Base-by-base conservation (phyloP, 2,329 filamentous ascomycete species). In the Ilyonectria destructans region DNA sequence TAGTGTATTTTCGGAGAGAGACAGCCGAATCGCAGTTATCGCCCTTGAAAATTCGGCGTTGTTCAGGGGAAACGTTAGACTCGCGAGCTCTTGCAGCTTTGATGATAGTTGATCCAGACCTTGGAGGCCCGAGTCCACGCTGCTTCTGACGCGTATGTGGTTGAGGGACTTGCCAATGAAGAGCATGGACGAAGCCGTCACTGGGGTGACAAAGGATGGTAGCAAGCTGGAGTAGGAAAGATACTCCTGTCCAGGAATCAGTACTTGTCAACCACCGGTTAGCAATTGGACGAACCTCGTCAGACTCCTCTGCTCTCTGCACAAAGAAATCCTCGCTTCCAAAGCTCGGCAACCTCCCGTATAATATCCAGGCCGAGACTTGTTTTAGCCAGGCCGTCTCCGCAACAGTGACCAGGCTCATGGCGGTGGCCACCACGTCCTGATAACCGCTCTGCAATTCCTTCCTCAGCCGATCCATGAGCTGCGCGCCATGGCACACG, bases 331-430 rank as follows among this genome's bases (percentile, higher is more conserved):
- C 96, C n/a, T 89, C 87, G 6, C 87, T 88, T 3, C 94, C 94
- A 78, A 93, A 91, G 15, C 87, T 88, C 0, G 96, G 95, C 65
- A 97, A 82, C 58, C 92, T 90, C 6, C 96, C 96, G 79, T 97
- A 97, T 15, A 98, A 82, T 9, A 98, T 87, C 96, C 96, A 99
- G 29, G 93, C 93, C 4, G 94, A 93, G 12, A 97, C 87, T 77
- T 97, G 95, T 79, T 94, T 93, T 77, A 98, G 84, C 96, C 96
- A 99, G 9, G 95, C 93, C 33, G 89, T 92, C 82, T 99, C 96
- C 0, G 95, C 95, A 23, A 94, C 87, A 15, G 85, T 88, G n/a
- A 94, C 88, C 40, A 98, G 83, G 66, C 91, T 89, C 70, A 90
- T 83, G 0, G 94, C 92, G 45, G 93, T 91, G 65, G 90, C 89